These are phyloP conservation scores for Phytophthora sp. DNA, from an alignment of 352 stramenopile species.

Conservation along the genomic window DNA sequence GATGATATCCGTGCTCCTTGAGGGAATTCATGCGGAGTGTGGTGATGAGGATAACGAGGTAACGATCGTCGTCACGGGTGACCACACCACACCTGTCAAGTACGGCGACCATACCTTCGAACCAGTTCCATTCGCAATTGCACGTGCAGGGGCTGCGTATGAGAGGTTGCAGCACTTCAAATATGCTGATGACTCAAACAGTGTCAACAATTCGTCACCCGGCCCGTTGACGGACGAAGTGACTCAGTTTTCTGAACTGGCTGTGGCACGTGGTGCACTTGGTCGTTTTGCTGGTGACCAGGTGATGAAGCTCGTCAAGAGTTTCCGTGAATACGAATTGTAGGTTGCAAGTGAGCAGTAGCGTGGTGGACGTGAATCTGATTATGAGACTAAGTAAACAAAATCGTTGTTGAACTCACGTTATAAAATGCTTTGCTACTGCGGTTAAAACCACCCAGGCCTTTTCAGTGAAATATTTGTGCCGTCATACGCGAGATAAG, in stretches of 20 bases:
- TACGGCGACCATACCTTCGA: constrained; percentile 91
- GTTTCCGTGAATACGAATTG: constrained; percentile 57
- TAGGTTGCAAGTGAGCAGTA: constrained; percentile 30
- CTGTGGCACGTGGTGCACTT: constrained; percentile 67
- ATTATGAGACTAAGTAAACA: constrained; percentile 18
- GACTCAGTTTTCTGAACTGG: constrained; percentile 68
- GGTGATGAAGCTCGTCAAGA: constrained; percentile 85
- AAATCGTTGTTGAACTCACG: constrained; percentile 17
- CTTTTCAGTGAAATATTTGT: constrained; percentile 61
- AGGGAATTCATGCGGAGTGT: constrained; percentile 50
- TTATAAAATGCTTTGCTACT: constrained; percentile 3
- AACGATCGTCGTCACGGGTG: constrained; percentile 86
- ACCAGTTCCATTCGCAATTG: constrained; percentile 82
- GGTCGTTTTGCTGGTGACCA: constrained; percentile 86
- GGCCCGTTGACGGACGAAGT: constrained; percentile 60
- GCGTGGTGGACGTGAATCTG: background rate
- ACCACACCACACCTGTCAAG: constrained; percentile 87
- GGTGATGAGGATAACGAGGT: constrained; percentile 52
- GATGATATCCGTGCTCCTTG: constrained; percentile 73
- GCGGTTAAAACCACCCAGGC: background rate
- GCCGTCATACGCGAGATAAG: constrained; percentile 79
- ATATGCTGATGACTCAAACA: constrained; percentile 1
- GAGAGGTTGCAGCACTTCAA: constrained; percentile 35
- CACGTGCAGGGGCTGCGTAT: constrained; percentile 47
- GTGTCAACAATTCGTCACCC: constrained; percentile 2